Evolutionary conservation across 1,284 basidiomycete species (phyloP).

Genomic region (Trichosporon sp.): DNA sequence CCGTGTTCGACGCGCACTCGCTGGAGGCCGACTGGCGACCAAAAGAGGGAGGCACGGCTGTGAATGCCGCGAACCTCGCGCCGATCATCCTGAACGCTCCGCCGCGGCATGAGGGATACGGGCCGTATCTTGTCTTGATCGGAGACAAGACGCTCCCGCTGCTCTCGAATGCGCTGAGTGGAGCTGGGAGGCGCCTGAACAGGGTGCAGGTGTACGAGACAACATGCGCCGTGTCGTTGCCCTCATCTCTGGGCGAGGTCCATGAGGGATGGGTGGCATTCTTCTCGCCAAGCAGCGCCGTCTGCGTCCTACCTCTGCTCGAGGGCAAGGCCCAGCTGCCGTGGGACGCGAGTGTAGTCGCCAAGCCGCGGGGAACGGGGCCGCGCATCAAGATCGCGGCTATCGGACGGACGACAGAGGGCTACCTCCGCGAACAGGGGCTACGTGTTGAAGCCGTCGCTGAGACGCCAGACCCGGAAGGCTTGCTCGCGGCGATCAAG

Average conservation of each 20-base stretch:
- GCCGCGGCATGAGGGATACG: constrained; percentile 14
- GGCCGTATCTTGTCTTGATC: constrained; percentile 31
- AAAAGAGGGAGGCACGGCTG: background rate
- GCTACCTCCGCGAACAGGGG: constrained; percentile 18
- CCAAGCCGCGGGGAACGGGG: background rate
- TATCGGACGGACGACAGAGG: constrained; percentile 42
- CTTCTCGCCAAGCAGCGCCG: constrained; percentile 42
- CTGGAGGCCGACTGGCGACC: background rate
- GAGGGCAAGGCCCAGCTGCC: background rate
- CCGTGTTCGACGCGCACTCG: background rate
- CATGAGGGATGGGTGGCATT: constrained; percentile 55
- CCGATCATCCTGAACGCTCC: constrained; percentile 21
- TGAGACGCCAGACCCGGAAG: constrained; percentile 32
- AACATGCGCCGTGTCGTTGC: constrained; percentile 15
- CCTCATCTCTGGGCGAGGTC: constrained; percentile 58
- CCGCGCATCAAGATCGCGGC: constrained; percentile 24
- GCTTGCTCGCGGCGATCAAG: constrained; percentile 23
- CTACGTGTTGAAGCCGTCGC: constrained; percentile 36
- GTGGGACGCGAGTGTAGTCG: background rate
- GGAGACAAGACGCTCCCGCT: constrained; percentile 39
- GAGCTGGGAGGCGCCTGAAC: constrained; percentile 16
- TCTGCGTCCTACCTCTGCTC: constrained; percentile 26
- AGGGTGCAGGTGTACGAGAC: constrained; percentile 28
- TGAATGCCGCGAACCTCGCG: constrained; percentile 15
- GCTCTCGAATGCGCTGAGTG: constrained; percentile 22